Base-by-base conservation (phyloP, 1,284 basidiomycete species). In the Hortiboletus rubellus region DNA sequence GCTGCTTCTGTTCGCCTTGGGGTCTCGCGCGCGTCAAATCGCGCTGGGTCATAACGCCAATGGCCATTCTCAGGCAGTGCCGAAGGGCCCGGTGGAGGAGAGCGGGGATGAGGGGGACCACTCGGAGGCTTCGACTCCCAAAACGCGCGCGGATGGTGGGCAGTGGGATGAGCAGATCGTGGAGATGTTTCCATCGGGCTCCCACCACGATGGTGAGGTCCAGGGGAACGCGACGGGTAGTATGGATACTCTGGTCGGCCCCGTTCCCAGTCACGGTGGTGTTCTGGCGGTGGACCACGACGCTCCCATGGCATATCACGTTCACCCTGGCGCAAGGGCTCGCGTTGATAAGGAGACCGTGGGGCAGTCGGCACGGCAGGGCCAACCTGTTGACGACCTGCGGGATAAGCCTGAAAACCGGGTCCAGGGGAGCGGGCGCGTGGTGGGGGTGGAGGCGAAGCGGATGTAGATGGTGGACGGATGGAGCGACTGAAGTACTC, bases 251-350 rank as follows among this genome's bases (percentile, higher is more conserved):
- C 83, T 17, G 75, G 72, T 24, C 84, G 74, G 7, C 76, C 74
- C n/a, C 76, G 72, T 51, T 83, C 80, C 79, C 82, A 81, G 1
- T 84, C 79, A 24, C 77, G 78, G 63, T 74, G 77, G 41, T 81
- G 79, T 43, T 67, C 69, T 5, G 69, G 55, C 9, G 66, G 71
- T 38, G 74, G 73, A 1, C 62, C 72, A 45, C 79, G 79, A 34
- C 83, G 78, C 38, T 87, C 84, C 85, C 86, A 87, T 30, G 68
- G 71, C 45, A 71, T 62, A 17, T 87, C 85, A 22, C 78, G 73
- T 30, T 78, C 76, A 40, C 57, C 57, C 24, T 68, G 67, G 6
- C 77, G 74, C 38, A 64, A 59, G 5, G 72, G 62, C 40, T 85
- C 84, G 18, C 79, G 79, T 7, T 78, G 64, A 58, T 86, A 87